A percentile compares a stretch with the other conserved stretches of the same genome.
Evolutionary conservation across 1,284 basidiomycete genomes (phyloP).

Genomic region (Cystobasidiaceae sp.): DNA sequence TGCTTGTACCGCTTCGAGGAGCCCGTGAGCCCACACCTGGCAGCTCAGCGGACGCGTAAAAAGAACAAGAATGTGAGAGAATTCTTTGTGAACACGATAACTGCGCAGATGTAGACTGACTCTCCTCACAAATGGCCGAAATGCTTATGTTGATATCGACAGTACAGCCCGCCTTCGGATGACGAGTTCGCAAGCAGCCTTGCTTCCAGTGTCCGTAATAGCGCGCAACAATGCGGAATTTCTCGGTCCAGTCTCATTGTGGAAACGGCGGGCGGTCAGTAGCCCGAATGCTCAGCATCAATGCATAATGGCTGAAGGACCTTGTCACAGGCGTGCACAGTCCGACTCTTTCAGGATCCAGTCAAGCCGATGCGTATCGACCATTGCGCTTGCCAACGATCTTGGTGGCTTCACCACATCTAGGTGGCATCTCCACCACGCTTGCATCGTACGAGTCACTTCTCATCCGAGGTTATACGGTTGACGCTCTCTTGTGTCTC

Average conservation of each 20-base stretch:
- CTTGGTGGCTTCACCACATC: constrained; percentile 77
- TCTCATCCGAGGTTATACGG: constrained; percentile 76
- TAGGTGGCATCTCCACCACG: constrained; percentile 93
- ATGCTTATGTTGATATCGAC: neutral
- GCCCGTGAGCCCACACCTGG: constrained; percentile 89
- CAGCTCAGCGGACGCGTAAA: constrained; percentile 60
- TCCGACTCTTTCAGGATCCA: constrained; percentile 76
- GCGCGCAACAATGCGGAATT: constrained; percentile 47
- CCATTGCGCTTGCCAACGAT: constrained; percentile 80
- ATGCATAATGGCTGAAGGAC: neutral
- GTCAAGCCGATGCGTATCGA: constrained; percentile 77
- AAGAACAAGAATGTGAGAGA: constrained; percentile 29
- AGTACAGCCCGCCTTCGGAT: constrained; percentile 50
- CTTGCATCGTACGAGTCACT: constrained; percentile 90
- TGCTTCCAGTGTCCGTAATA: constrained; percentile 56
- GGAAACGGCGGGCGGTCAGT: constrained; percentile 88
- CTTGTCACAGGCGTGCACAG: constrained; percentile 74
- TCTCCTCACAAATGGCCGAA: constrained; percentile 44
- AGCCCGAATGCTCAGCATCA: neutral
- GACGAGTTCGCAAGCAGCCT: constrained; percentile 65
- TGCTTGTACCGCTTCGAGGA: constrained; percentile 81
- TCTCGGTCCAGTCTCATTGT: constrained; percentile 59
- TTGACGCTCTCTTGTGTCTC: constrained; percentile 84
- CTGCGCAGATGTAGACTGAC: too few species aligned
- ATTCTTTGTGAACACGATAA: neutral